Evolutionary conservation across 495 filamentous ascomycete genomes (phyloP).

Genomic region (Hypoxylon fuscum): DNA sequence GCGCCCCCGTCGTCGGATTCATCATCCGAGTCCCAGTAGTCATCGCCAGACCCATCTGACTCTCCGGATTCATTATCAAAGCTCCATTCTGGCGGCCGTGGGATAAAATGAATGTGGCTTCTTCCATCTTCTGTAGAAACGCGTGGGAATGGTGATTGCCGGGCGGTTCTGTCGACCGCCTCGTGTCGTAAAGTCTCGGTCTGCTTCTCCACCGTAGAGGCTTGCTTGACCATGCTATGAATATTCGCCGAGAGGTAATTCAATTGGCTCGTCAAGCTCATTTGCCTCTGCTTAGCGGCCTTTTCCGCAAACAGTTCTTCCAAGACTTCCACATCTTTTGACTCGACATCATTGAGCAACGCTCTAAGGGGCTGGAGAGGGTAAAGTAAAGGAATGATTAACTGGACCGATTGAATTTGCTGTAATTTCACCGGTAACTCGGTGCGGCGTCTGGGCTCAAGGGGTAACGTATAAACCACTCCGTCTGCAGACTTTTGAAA

Average conservation of each 20-base stretch:
- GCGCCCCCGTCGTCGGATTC: conserved; percentile 56
- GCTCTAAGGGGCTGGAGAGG: conserved; percentile 75
- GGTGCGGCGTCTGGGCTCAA: conserved; percentile 70
- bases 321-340: conserved; percentile 66
- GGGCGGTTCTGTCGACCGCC: conserved; percentile 9
- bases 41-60: conserved; percentile 53
- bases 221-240: conserved; percentile 69
- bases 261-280: conserved; percentile 75
- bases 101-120: conserved; percentile 77
- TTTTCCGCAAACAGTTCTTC: conserved; percentile 72
- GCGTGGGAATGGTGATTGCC: conserved; percentile 9
- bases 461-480: conserved; percentile 73
- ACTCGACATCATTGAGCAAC: conserved; percentile 69
- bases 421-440: conserved; percentile 71
- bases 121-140: conserved; percentile 52
- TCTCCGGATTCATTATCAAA: conserved; percentile 55
- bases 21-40: conserved; percentile 43
- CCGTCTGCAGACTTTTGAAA: conserved; percentile 79
- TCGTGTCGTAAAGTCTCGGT: neutral
- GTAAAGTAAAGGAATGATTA: conserved; percentile 78
- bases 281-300: conserved; percentile 62
- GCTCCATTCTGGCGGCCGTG: conserved; percentile 85
- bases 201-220: conserved; percentile 18
- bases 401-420: conserved; percentile 67
- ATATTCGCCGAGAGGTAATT: conserved; percentile 83